phyloP scores from a whole-genome alignment of 345 rosid genomes.

The Gossypium mustelinum region DNA sequence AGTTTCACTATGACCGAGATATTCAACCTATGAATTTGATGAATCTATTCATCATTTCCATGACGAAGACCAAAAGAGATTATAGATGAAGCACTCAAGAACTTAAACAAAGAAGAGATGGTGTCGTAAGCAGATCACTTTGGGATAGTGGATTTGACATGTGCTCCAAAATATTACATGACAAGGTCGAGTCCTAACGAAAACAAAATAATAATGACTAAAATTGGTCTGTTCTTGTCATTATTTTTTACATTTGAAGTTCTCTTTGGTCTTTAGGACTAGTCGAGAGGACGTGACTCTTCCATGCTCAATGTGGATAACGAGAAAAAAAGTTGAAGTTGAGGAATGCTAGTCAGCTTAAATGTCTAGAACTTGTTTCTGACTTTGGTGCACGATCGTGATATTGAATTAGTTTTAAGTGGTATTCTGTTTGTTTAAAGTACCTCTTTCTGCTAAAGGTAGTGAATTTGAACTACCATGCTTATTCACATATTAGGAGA shows the following conservation, averaged over 20 bases:
- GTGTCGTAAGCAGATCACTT: slow-evolving; percentile 2
- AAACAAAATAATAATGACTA: neutral
- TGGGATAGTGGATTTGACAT: slow-evolving; percentile 10
- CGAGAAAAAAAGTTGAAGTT: neutral
- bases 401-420: too few species aligned
- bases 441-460: too few species aligned
- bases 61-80: neutral
- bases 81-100: neutral
- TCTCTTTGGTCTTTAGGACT: neutral
- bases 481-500: too few species aligned
- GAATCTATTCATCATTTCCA: neutral
- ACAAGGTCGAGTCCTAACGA: neutral
- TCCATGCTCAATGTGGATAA: slow-evolving; percentile 3
- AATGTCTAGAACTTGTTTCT: neutral
- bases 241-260: neutral
- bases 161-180: neutral
- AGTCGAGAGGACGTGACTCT: neutral
- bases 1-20: neutral
- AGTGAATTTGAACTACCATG: too few species aligned
- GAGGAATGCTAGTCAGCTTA: neutral
- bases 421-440: too few species aligned
- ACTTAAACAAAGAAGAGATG: neutral
- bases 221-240: neutral
- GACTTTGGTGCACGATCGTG: too few species aligned
- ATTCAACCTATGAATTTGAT: neutral